Percentiles rank a stretch among this genome's conserved stretches.
Evolutionary conservation across 148 eudicot genomes (phyloP).

Genomic region (Cornus kousa): DNA sequence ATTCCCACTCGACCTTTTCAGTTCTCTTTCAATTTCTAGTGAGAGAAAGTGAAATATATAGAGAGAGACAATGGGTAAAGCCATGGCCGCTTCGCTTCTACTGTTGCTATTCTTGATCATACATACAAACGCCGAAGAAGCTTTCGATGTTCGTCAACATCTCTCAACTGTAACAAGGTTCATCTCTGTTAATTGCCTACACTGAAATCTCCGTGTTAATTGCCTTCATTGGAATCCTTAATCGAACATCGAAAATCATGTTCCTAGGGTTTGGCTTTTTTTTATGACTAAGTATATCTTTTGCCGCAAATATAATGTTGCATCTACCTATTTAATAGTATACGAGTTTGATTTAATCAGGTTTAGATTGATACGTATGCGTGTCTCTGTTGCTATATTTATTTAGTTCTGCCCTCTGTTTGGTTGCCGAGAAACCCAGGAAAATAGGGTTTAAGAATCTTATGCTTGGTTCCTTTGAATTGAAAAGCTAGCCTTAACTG

Average conservation of each 20-base stretch:
- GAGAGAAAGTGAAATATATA: not conserved
- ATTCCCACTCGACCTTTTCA: not conserved
- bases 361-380: not conserved
- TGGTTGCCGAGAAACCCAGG: not conserved
- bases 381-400: not conserved
- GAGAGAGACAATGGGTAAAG: not conserved
- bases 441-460: not conserved
- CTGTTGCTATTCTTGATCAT: slow-evolving; percentile 12
- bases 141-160: slow-evolving; percentile 73
- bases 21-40: not conserved
- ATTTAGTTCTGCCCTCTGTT: not conserved
- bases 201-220: not conserved
- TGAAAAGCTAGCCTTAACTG: not conserved
- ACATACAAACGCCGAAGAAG: slow-evolving; percentile 29
- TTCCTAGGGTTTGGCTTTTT: not conserved
- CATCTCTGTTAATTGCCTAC: no score
- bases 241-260: not conserved
- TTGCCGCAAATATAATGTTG: not conserved
- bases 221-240: not conserved
- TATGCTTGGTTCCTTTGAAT: not conserved
- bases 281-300: not conserved
- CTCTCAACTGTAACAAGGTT: slow-evolving; percentile 75
- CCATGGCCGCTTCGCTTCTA: slow-evolving; percentile 6
- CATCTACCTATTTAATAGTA: no score
- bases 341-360: not conserved